These are phyloP conservation scores for Aphanoascus verrucosus DNA, from an alignment of 2,329 filamentous ascomycete species.

Conservation along the genomic window DNA sequence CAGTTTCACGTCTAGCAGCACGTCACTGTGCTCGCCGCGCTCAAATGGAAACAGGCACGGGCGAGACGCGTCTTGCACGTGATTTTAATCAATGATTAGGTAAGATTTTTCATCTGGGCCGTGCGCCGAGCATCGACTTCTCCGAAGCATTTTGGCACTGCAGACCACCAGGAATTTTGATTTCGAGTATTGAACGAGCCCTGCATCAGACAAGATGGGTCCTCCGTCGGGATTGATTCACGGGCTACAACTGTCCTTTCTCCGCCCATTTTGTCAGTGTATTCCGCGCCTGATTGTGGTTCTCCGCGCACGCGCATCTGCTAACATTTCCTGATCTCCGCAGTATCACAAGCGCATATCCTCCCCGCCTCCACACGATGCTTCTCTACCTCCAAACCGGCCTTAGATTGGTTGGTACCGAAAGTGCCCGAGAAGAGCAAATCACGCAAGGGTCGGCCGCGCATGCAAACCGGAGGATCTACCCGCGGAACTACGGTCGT, in stretches of 20 bases:
- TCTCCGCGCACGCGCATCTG: slow-evolving; percentile 14
- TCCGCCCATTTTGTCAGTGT: slow-evolving; percentile 28
- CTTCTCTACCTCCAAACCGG: slow-evolving; percentile 60
- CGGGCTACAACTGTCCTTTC: slow-evolving; percentile 27
- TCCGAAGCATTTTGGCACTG: slow-evolving; percentile 2
- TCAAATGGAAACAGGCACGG: background rate
- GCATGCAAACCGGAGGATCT: slow-evolving; percentile 82
- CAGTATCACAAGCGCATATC: slow-evolving; percentile 15
- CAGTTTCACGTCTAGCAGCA: background rate
- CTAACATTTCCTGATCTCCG: slow-evolving; percentile 16
- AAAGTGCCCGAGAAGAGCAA: slow-evolving; percentile 71
- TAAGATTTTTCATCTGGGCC: background rate
- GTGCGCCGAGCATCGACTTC: slow-evolving; percentile 4
- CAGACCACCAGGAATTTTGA: background rate
- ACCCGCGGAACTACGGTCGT: slow-evolving; percentile 87
- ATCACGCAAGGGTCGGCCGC: slow-evolving; percentile 74
- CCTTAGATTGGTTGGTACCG: slow-evolving; percentile 69
- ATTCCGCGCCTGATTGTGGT: background rate
- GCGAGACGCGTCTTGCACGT: slow-evolving; percentile 7
- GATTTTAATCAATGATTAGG: background rate
- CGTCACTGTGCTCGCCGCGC: slow-evolving; percentile 1
- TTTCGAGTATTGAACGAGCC: background rate
- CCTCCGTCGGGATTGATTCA: slow-evolving; percentile 28
- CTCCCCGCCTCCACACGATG: slow-evolving; percentile 42
- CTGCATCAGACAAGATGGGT: slow-evolving; percentile 22